Conservation (phyloP, 1,284 basidiomycete species). For the Trichosporon inkin region DNA sequence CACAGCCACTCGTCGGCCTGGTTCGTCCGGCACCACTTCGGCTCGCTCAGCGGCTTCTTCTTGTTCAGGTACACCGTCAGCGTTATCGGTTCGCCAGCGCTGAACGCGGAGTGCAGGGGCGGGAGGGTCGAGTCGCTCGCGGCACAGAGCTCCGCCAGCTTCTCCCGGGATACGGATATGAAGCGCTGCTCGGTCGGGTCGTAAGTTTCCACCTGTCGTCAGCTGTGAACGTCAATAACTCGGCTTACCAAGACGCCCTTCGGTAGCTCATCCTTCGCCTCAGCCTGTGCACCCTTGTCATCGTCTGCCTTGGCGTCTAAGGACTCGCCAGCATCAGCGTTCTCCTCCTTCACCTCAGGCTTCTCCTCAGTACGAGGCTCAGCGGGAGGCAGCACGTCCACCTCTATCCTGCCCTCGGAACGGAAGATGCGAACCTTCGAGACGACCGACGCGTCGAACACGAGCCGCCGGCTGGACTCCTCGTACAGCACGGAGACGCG, state of each 20-base stretch:
- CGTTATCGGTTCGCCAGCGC: conserved; percentile 32
- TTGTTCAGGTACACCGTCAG: conserved; percentile 67
- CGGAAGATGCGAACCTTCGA: conserved; percentile 75
- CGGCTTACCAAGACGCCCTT: conserved; percentile 49
- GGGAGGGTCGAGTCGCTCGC: conserved; percentile 23
- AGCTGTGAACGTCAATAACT: neutral
- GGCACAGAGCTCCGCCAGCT: conserved; percentile 32
- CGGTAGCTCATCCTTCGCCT: conserved; percentile 23
- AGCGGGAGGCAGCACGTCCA: conserved; percentile 53
- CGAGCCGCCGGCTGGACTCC: conserved; percentile 74
- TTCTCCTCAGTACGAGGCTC: neutral
- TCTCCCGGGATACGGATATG: conserved; percentile 31
- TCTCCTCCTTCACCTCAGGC: neutral
- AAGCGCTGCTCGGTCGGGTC: conserved; percentile 45
- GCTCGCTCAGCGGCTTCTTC: conserved; percentile 80
- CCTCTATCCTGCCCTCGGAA: conserved; percentile 77
- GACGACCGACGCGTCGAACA: conserved; percentile 83
- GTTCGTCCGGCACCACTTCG: conserved; percentile 91
- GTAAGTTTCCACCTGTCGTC: conserved; percentile 44
- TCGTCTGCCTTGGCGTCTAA: conserved; percentile 1
- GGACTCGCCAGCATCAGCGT: neutral
- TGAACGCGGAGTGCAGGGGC: conserved; percentile 23
- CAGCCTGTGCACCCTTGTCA: neutral
- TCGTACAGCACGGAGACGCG: conserved; percentile 87
- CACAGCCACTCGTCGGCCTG: conserved; percentile 89